Evolutionary conservation across 768 basidiomycete species (phyloP).

Genomic region (Russula lepida): DNA sequence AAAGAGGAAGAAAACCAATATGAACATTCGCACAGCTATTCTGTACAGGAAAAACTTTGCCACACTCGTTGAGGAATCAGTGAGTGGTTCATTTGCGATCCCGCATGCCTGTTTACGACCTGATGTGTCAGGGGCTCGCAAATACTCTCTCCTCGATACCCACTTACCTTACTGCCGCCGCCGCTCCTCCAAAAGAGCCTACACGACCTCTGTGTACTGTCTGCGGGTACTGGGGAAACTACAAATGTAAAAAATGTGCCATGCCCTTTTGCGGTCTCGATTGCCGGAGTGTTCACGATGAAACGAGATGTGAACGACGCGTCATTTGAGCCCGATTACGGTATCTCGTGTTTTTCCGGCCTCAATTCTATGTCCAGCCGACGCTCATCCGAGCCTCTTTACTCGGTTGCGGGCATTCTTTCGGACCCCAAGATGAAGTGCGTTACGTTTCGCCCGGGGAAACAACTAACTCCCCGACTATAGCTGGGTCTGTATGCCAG

Average conservation of each 20-base stretch:
- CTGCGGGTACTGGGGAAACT: constrained; percentile 77
- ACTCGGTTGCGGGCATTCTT: not conserved
- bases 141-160: constrained; percentile 44
- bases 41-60: constrained; percentile 76
- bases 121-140: constrained; percentile 48
- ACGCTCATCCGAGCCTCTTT: not conserved
- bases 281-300: constrained; percentile 66
- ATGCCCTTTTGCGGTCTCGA: constrained; percentile 68
- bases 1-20: constrained; percentile 70
- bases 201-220: constrained; percentile 73
- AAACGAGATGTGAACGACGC: constrained; percentile 74
- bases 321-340: constrained; percentile 36
- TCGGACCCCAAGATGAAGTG: too few species aligned
- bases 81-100: constrained; percentile 31
- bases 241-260: constrained; percentile 70
- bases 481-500: not conserved
- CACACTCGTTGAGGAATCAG: constrained; percentile 71
- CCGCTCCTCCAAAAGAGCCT: constrained; percentile 53
- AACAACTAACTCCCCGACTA: not conserved
- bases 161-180: constrained; percentile 63
- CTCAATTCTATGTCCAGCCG: not conserved
- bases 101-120: not conserved
- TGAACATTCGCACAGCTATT: constrained; percentile 71
- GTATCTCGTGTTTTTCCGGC: not conserved
- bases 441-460: not conserved